Evolutionary conservation across 2,329 filamentous ascomycete species (phyloP).

Genomic region (Verticillium dahliae): DNA sequence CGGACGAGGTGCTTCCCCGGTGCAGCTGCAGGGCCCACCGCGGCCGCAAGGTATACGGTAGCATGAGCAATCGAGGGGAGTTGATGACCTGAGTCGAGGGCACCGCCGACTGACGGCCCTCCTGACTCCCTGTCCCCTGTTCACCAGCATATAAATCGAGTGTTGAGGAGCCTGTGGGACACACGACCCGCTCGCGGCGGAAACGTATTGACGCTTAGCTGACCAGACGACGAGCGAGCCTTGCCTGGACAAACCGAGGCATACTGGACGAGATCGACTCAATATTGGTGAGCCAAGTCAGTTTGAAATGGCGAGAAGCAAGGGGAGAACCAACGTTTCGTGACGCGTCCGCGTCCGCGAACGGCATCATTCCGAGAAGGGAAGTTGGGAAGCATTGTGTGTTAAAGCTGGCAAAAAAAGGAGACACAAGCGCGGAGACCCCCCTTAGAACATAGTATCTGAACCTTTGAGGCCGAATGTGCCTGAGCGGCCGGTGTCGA

Average conservation of each 20-base stretch:
- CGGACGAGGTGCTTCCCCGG: background rate
- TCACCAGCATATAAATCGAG: background rate
- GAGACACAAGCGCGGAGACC: too few relatives aligned
- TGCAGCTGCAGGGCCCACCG: background rate
- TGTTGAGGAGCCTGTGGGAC: background rate
- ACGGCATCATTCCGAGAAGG: background rate
- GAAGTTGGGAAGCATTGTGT: background rate
- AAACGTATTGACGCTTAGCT: background rate
- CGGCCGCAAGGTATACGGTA: background rate
- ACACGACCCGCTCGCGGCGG: background rate
- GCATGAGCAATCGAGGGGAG: background rate
- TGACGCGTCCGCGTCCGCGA: background rate
- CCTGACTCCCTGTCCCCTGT: background rate
- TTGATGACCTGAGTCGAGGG: background rate
- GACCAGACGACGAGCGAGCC: background rate
- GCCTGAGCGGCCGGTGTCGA: background rate
- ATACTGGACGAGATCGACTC: too few relatives aligned
- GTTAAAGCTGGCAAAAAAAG: background rate
- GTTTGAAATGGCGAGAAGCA: background rate
- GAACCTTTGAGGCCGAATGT: background rate
- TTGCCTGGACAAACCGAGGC: background rate
- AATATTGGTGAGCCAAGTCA: background rate
- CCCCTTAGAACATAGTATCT: background rate
- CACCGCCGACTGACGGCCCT: background rate
- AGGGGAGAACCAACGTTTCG: background rate